Base-by-base conservation (phyloP, 805 yeast genomes). In the Tetrapisispora arboricola region DNA sequence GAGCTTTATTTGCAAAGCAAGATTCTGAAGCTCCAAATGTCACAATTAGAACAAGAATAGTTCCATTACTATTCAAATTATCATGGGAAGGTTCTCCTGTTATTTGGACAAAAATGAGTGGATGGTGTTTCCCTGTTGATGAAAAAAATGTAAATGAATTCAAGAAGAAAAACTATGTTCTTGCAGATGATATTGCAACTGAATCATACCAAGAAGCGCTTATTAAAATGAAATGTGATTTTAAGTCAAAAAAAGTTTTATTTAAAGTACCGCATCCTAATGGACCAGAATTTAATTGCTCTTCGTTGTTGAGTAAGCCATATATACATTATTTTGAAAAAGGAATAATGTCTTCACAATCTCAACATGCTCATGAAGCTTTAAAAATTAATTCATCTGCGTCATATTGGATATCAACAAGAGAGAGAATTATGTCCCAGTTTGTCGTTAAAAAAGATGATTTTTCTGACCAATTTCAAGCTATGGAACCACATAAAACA, bases 391-490 rank as follows among this genome's bases (percentile, higher is more conserved):
- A 85, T 45, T 77, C 86, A 0, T 67, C 79, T 11, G 85, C 92
- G 28, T 78, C 95, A 8, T 92, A 92, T 60, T 92, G 99, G 99
- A 76, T 83, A 53, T 83, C 95, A 12, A 77, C 90, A 11, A 70
- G 99, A 45, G 87, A 80, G 48, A 71, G 99, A 43, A 86, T 92
- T 25, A 71, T 65, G 63, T 74, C 74, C 16, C 99, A 92, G 54
- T 84, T 88, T 71, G 90, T 90, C 7, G 88, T 92, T 1, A 79
- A 74, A 48, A 60, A 66, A 26, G 58, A 60, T 1, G 55, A 63
- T 6, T 52, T 60, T 33, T 46, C 51, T 11, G n/a, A 32, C 4
- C 50, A 57, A 32, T 58, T 60, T 38, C 46, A 49, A 32, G 34
- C 44, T 11, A 36, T 46, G 17, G 17, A 12, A 16, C 37, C 24